Base-by-base conservation (phyloP, 352 stramenopile species). In the Phytopythium cucurbitacearum region DNA sequence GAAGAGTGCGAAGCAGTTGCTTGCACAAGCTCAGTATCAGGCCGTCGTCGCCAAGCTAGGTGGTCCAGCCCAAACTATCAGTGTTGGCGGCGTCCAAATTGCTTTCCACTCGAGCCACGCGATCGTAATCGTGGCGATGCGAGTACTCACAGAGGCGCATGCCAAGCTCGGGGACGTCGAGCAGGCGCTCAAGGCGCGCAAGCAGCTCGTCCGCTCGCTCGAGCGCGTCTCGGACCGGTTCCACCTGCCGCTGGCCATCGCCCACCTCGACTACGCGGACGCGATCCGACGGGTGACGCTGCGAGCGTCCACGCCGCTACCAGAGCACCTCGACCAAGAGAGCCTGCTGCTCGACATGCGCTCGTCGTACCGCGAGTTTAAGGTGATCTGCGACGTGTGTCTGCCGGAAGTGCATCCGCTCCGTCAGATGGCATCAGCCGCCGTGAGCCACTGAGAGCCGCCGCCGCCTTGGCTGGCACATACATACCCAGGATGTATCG, bases 241-340 rank as follows among this genome's bases (percentile, higher is more conserved):
- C 15, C 67, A 73, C 44, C 47, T 72, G 12, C 65, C 67, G 35
- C 49, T 83, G 13, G 73, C 52, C 9, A 61, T 73, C 38, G 67
- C 69, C 3, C 64, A 80, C 40, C 68, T 79, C 28, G 69, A 83
- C 3, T 66, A 70, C 1, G 67, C 66, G 3, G 62, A 80, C 33
- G 49, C 46, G 5, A 47, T 78, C 11, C 63, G 61, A 11, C 62
- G 60, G 35, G 56, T 79, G 60, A 37, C 74, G 21, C 2, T 65
- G 40, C 39, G 65, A 34, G 39, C 60, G 13, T 40, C 56, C 3
- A 60, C 38, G 12, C 42, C 53, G 33, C 21, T 71, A 12, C 53
- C 56, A 40, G 42, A 56, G 9, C 49, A 60, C 15, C 37, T 72
- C 35, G 35, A 70, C 51, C 51, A 36, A 37, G 60, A 72, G 9